Evolutionary conservation across 2,329 filamentous ascomycete species (phyloP).

Genomic region (Diaporthe citriasiana): DNA sequence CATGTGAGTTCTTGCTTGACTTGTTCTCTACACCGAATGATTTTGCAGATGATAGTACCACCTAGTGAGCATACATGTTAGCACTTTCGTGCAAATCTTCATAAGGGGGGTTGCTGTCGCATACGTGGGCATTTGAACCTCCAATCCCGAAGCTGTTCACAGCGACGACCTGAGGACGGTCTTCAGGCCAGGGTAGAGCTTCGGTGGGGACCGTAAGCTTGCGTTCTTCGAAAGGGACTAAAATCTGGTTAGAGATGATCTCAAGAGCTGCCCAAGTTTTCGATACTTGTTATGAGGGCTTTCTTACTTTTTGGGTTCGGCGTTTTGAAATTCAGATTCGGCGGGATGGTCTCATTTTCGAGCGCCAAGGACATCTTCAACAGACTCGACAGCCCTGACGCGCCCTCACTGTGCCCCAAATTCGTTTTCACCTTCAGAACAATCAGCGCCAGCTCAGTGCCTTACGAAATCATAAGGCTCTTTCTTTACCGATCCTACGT

Average conservation of each 20-base stretch:
- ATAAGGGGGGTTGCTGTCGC: neutral
- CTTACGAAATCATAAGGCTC: neutral
- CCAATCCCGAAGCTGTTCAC: slow-evolving; percentile 56
- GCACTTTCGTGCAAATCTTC: neutral
- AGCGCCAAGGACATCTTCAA: slow-evolving; percentile 60
- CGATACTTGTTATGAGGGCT: neutral
- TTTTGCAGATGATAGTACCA: neutral
- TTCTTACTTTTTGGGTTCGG: slow-evolving; percentile 50
- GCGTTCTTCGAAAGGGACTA: slow-evolving; percentile 47
- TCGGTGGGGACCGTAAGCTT: slow-evolving; percentile 51
- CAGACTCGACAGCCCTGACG: slow-evolving; percentile 57
- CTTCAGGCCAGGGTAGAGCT: slow-evolving; percentile 50
- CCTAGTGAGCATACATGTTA: neutral
- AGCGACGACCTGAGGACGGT: slow-evolving; percentile 46
- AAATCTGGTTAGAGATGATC: neutral
- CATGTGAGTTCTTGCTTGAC: neutral
- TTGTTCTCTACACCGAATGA: neutral
- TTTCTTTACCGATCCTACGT: slow-evolving; percentile 49
- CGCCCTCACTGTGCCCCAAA: slow-evolving; percentile 61
- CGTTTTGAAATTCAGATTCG: slow-evolving; percentile 54
- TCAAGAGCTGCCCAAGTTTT: neutral
- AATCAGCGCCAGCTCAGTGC: neutral
- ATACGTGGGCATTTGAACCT: slow-evolving; percentile 54
- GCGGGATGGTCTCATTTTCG: slow-evolving; percentile 56
- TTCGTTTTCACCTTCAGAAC: slow-evolving; percentile 53